phyloP scores from a whole-genome alignment of 306 rosid genomes.

The Corylus americana region DNA sequence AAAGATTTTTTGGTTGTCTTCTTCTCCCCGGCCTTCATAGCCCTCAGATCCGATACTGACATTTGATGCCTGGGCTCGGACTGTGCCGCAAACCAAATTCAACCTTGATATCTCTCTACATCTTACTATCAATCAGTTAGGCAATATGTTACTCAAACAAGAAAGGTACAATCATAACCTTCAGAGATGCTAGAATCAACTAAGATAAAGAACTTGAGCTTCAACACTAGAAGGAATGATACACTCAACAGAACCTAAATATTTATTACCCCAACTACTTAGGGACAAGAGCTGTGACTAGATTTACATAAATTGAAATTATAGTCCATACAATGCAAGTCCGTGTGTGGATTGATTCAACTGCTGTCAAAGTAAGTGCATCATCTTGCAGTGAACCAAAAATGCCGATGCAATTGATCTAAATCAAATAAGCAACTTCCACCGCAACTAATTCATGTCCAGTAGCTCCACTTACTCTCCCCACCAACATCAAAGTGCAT shows the following conservation, averaged over 20 bases:
- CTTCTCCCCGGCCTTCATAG: conserved; percentile 52
- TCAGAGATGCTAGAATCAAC: conserved; percentile 4
- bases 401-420: background rate
- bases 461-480: background rate
- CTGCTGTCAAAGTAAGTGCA: background rate
- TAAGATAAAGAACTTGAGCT: background rate
- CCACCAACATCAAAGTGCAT: too few relatives aligned
- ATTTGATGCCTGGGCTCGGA: conserved; percentile 76
- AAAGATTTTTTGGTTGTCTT: conserved; percentile 40
- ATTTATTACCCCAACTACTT: background rate
- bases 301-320: background rate
- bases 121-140: conserved; percentile 57
- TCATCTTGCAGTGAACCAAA: background rate
- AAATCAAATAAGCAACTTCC: background rate
- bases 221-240: conserved; percentile 21
- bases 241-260: background rate
- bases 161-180: conserved; percentile 7
- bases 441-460: background rate
- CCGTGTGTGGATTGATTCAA: background rate
- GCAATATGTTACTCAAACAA: conserved; percentile 27
- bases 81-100: conserved; percentile 31
- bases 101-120: conserved; percentile 47
- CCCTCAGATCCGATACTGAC: conserved; percentile 69
- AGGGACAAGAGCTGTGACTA: background rate
- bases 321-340: background rate